Conservation (phyloP, 495 filamentous ascomycete species). For the Ascobolus immersus region DNA sequence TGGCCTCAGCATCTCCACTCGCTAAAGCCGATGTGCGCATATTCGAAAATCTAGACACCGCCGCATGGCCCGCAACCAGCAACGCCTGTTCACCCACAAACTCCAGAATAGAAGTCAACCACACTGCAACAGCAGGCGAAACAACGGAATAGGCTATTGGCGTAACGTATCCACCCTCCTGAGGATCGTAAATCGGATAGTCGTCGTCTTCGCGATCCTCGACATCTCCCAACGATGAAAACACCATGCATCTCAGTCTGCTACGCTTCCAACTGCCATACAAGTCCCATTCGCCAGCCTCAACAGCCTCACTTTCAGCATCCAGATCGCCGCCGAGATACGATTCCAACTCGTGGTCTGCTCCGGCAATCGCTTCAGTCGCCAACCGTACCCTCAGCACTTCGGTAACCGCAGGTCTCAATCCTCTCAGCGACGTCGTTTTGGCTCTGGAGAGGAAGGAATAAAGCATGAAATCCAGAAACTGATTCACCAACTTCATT, state of each 20-base stretch:
- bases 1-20: slow-evolving; percentile 19
- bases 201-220: slow-evolving; percentile 98
- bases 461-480: slow-evolving; percentile 81
- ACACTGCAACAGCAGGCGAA: slow-evolving; percentile 81
- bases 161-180: slow-evolving; percentile 12
- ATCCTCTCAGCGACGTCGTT: slow-evolving; percentile 49
- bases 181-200: slow-evolving; percentile 28
- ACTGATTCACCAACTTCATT: slow-evolving; percentile 61
- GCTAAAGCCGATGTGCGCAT: slow-evolving; percentile 27
- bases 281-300: slow-evolving; percentile 50
- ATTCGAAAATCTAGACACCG: slow-evolving; percentile 39
- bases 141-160: slow-evolving; percentile 28
- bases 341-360: slow-evolving; percentile 74
- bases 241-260: slow-evolving; percentile 87
- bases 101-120: slow-evolving; percentile 82
- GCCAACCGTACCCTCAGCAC: slow-evolving; percentile 74
- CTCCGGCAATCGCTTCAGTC: slow-evolving; percentile 59
- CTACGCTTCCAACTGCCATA: slow-evolving; percentile 77
- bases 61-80: slow-evolving; percentile 64
- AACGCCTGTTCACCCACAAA: slow-evolving; percentile 80
- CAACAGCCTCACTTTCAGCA: slow-evolving; percentile 48
- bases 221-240: slow-evolving; percentile 85
- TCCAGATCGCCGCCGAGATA: slow-evolving; percentile 69
- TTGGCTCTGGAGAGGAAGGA: slow-evolving; percentile 58
- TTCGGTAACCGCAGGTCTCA: slow-evolving; percentile 64